Evolutionary conservation across 352 stramenopile genomes (phyloP).

Genomic region (Phytophthora capsici): DNA sequence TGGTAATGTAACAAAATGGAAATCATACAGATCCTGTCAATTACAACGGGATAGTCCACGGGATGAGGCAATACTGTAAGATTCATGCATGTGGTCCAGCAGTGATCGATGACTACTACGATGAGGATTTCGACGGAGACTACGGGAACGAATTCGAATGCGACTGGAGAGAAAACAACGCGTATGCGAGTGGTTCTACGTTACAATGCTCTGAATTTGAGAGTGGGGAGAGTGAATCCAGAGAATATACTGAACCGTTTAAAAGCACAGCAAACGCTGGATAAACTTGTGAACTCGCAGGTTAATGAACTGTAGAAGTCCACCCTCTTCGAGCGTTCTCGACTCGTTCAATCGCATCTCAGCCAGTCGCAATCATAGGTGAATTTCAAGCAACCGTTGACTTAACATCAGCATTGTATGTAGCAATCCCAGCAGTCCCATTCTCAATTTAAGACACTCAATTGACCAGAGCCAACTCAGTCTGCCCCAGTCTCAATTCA

Average conservation of each 20-base stretch:
- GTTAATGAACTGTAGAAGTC: not conserved
- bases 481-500: not conserved
- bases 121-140: slow-evolving; percentile 26
- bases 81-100: too few species aligned
- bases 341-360: slow-evolving; percentile 30
- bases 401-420: slow-evolving; percentile 21
- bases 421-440: slow-evolving; percentile 18
- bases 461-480: slow-evolving; percentile 23
- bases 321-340: slow-evolving; percentile 28
- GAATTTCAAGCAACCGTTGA: slow-evolving; percentile 12
- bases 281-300: slow-evolving; percentile 34
- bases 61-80: too few species aligned
- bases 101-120: slow-evolving; percentile 38
- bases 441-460: slow-evolving; percentile 12
- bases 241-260: slow-evolving; percentile 34
- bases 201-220: slow-evolving; percentile 37
- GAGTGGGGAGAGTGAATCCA: slow-evolving; percentile 21
- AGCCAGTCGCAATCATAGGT: slow-evolving; percentile 16
- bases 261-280: slow-evolving; percentile 33
- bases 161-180: slow-evolving; percentile 29
- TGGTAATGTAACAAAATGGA: too few species aligned
- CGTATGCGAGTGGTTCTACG: slow-evolving; percentile 32
- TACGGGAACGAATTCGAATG: slow-evolving; percentile 19
- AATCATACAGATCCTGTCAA: too few species aligned
- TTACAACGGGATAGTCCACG: too few species aligned